Evolutionary conservation across 2,329 filamentous ascomycete species (phyloP).

Genomic region (Fusarium sacchari): DNA sequence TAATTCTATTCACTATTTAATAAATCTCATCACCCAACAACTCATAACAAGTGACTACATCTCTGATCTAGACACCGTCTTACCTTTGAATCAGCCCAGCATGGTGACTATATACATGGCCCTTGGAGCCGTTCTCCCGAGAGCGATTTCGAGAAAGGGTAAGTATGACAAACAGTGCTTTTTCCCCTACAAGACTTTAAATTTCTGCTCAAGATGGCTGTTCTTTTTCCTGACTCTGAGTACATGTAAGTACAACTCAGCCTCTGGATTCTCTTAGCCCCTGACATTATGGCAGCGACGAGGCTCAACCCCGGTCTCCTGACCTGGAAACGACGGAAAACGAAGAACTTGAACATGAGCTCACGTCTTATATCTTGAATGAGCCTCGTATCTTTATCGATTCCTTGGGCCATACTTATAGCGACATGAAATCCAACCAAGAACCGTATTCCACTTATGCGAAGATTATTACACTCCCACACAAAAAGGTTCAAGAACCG

Average conservation of each 20-base stretch:
- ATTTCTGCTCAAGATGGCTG: neutral
- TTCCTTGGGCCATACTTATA: neutral
- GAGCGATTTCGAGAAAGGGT: no score
- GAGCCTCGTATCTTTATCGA: neutral
- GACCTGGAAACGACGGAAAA: no score
- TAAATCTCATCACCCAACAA: neutral
- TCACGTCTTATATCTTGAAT: neutral
- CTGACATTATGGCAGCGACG: neutral
- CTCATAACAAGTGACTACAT: neutral
- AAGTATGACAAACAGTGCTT: no score
- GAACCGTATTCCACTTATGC: neutral
- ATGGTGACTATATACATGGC: neutral
- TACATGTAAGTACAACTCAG: neutral
- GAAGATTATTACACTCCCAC: neutral
- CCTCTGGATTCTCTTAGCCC: no score
- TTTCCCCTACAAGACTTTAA: no score
- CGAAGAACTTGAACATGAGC: neutral
- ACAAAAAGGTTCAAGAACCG: neutral
- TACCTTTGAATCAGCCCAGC: slow-evolving; percentile 28
- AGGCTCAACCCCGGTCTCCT: neutral
- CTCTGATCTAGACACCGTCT: neutral
- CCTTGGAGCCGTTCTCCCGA: fast-evolving
- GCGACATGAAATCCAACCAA: neutral
- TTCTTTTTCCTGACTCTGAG: neutral
- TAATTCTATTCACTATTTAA: neutral